A percentile compares a stretch with the other conserved stretches of the same genome.
phyloP scores from a whole-genome alignment of 257 asterid genomes.

The Capsicum baccatum region DNA sequence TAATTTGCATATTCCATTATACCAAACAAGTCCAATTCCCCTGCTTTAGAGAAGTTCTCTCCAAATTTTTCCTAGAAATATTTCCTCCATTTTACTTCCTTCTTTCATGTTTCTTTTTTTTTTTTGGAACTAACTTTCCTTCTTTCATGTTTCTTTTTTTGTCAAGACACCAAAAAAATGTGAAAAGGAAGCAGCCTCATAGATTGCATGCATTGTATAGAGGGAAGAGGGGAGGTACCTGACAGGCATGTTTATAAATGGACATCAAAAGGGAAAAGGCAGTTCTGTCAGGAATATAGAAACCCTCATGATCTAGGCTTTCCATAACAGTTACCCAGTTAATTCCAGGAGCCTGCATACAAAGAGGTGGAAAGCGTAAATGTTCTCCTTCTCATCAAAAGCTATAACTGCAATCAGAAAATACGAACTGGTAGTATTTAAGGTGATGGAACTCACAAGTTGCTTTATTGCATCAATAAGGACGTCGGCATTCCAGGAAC shows the following conservation, averaged over 20 bases:
- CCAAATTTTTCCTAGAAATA: background rate
- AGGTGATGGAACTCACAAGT: slow-evolving; percentile 63
- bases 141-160: background rate
- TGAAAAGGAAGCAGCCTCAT: background rate
- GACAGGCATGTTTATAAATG: slow-evolving; percentile 74
- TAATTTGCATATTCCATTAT: background rate
- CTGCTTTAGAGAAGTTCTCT: background rate
- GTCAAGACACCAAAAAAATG: background rate
- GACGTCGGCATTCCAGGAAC: slow-evolving; percentile 78
- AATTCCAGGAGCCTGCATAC: slow-evolving; percentile 74
- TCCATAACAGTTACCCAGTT: slow-evolving; percentile 80
- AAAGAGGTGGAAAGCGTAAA: background rate
- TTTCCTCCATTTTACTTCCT: background rate
- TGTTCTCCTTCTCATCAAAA: background rate
- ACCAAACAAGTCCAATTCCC: background rate
- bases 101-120: background rate
- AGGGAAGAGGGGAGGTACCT: slow-evolving; percentile 49
- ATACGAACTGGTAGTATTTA: background rate
- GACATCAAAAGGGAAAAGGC: slow-evolving; percentile 91
- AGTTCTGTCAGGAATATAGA: slow-evolving; percentile 70
- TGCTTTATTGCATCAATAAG: slow-evolving; percentile 87
- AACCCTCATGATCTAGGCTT: slow-evolving; percentile 93
- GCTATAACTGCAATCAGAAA: slow-evolving; percentile 10
- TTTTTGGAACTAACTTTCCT: too few species aligned
- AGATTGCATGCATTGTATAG: slow-evolving; percentile 2